phyloP scores from a whole-genome alignment of 1,284 basidiomycete species.

The Pyrrhoderma lamaoense region DNA sequence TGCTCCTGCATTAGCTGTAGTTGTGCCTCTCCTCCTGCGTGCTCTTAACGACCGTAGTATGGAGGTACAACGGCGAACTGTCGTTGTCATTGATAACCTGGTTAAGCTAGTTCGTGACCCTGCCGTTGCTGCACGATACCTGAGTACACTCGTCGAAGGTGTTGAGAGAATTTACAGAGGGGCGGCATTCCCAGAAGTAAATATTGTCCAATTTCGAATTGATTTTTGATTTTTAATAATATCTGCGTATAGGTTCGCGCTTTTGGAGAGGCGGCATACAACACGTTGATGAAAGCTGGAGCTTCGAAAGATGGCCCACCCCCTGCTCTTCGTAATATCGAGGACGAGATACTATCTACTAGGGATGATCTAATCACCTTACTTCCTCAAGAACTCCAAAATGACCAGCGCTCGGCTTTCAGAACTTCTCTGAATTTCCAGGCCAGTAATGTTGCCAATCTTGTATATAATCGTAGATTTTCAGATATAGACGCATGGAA shows the following conservation, averaged over 20 bases:
- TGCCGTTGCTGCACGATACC: slow-evolving; percentile 83
- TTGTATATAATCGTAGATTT: slow-evolving; percentile 66
- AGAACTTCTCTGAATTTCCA: slow-evolving; percentile 60
- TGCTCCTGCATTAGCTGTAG: slow-evolving; percentile 90
- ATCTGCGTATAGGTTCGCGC: slow-evolving; percentile 62
- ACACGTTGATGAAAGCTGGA: slow-evolving; percentile 73
- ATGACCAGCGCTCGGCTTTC: slow-evolving; percentile 38
- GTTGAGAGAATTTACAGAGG: slow-evolving; percentile 87
- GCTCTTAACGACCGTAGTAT: slow-evolving; percentile 95
- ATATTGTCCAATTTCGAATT: slow-evolving; percentile 22
- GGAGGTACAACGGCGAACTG: slow-evolving; percentile 84
- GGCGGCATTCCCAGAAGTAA: slow-evolving; percentile 92
- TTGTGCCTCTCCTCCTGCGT: slow-evolving; percentile 88
- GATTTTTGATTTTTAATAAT: slow-evolving; percentile 18
- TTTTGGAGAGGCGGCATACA: slow-evolving; percentile 76
- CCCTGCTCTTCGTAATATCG: slow-evolving; percentile 59
- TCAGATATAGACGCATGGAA: slow-evolving; percentile 62
- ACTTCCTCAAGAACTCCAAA: slow-evolving; percentile 48
- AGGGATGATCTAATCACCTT: slow-evolving; percentile 52
- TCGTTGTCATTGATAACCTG: slow-evolving; percentile 94
- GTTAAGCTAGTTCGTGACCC: slow-evolving; percentile 97
- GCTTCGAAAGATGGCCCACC: slow-evolving; percentile 67
- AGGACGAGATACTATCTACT: slow-evolving; percentile 50
- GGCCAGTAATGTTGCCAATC: slow-evolving; percentile 69
- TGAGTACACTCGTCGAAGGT: slow-evolving; percentile 84